phyloP scores from a whole-genome alignment of 2,329 filamentous ascomycete genomes.

The Aspergillus calidoustus region DNA sequence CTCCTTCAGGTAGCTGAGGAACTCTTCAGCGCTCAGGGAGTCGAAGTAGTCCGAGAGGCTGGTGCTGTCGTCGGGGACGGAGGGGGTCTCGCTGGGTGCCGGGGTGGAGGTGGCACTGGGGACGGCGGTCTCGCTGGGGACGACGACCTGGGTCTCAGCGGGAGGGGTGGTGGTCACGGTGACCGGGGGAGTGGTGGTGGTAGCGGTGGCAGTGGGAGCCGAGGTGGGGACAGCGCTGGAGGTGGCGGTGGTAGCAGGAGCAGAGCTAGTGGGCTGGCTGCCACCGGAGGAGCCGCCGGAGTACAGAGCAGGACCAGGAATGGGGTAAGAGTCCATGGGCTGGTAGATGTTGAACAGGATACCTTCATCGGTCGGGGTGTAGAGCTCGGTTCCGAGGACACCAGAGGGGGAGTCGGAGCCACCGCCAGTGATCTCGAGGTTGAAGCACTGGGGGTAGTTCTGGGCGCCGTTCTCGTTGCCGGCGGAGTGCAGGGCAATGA shows the following conservation, averaged over 20 bases:
- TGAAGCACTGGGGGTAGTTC: conserved; percentile 64
- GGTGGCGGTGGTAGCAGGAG: conserved; percentile 16
- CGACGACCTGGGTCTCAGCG: conserved; percentile 29
- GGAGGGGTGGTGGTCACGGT: conserved; percentile 28
- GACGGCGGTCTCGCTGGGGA: not conserved
- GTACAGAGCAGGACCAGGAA: conserved; percentile 55
- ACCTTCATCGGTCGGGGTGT: conserved; percentile 62
- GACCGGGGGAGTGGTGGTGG: conserved; percentile 11
- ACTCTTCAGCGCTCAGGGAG: conserved; percentile 37
- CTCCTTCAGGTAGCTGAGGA: conserved; percentile 34
- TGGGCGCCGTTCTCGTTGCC: conserved; percentile 52
- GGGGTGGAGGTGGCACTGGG: conserved; percentile 18
- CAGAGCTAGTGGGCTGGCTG: conserved; percentile 18
- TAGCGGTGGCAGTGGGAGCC: conserved; percentile 15
- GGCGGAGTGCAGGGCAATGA: conserved; percentile 59
- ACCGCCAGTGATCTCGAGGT: conserved; percentile 64
- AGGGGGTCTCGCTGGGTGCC: conserved; percentile 19
- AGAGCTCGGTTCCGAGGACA: conserved; percentile 58
- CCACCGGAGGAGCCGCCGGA: conserved; percentile 30
- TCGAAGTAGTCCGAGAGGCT: conserved; percentile 34
- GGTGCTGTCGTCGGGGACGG: conserved; percentile 23
- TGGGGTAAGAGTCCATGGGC: conserved; percentile 51
- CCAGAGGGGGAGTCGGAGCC: conserved; percentile 54
- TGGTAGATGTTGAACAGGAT: conserved; percentile 65
- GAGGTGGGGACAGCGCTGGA: conserved; percentile 14